Evolutionary conservation across 1,139 yeast genomes (phyloP).

Genomic region (Ashbya aceris): DNA sequence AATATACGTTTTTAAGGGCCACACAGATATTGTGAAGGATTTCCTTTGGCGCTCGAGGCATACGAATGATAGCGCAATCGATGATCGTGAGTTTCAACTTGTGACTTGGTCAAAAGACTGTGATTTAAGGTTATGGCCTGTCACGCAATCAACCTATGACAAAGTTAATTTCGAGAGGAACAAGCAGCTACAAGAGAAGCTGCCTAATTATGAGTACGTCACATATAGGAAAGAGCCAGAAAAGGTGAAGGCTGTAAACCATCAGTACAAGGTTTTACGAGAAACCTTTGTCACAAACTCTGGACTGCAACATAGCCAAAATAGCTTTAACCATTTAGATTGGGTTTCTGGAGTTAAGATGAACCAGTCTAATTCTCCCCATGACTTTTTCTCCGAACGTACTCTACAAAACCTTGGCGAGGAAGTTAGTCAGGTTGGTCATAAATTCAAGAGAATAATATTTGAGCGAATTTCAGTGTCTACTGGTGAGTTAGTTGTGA

Average conservation of each 20-base stretch:
- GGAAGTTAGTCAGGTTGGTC: conserved; percentile 84
- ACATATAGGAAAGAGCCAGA: conserved; percentile 46
- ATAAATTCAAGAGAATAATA: conserved; percentile 75
- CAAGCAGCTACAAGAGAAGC: conserved; percentile 31
- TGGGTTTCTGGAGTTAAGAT: conserved; percentile 92
- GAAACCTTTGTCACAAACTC: conserved; percentile 34
- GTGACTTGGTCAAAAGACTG: conserved; percentile 93
- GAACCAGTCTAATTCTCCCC: conserved; percentile 30
- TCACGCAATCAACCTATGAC: conserved; percentile 49
- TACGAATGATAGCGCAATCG: conserved; percentile 36
- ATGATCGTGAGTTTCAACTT: conserved; percentile 75
- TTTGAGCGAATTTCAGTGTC: conserved; percentile 85
- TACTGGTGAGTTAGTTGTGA: conserved; percentile 67
- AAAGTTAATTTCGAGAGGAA: conserved; percentile 46
- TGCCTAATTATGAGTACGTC: conserved; percentile 39
- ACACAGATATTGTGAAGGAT: conserved; percentile 74
- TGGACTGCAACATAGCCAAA: conserved; percentile 21
- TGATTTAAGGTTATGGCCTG: conserved; percentile 78
- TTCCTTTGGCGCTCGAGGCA: conserved; percentile 75
- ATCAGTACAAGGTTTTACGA: conserved; percentile 23
- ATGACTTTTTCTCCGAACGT: conserved; percentile 41
- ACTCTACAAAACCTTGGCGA: conserved; percentile 62
- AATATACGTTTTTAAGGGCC: conserved; percentile 63
- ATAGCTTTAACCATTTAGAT: conserved; percentile 57
- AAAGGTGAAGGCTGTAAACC: conserved; percentile 9